These are phyloP conservation scores for Panaeolus cyanescens DNA, from an alignment of 768 basidiomycete species.

Conservation along the genomic window DNA sequence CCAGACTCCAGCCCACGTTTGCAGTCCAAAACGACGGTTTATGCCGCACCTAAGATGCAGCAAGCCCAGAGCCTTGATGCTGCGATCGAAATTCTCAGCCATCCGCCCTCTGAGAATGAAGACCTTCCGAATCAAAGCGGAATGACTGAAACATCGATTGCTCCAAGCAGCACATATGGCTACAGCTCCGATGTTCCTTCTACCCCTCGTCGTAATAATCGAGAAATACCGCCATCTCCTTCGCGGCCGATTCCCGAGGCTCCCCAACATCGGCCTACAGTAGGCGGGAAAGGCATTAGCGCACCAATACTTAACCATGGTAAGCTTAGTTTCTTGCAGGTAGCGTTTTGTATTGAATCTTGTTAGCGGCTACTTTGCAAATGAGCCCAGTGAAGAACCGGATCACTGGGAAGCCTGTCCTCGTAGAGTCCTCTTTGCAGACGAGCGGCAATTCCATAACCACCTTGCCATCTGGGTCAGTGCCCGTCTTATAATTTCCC, in stretches of 20 bases:
- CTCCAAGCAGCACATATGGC: conserved; percentile 20
- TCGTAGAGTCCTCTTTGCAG: conserved; percentile 43
- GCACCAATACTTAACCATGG: conserved; percentile 71
- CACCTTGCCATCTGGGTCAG: conserved; percentile 69
- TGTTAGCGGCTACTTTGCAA: conserved; percentile 62
- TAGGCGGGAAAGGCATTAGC: conserved; percentile 69
- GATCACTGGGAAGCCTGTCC: conserved; percentile 61
- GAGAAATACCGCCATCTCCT: conserved; percentile 41
- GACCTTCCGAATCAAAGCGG: conserved; percentile 28
- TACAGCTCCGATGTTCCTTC: conserved; percentile 24
- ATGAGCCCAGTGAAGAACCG: conserved; percentile 79
- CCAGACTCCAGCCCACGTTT: conserved; percentile 45
- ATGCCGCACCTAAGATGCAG: conserved; percentile 54
- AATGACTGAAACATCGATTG: conserved; percentile 22
- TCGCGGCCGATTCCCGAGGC: conserved; percentile 43
- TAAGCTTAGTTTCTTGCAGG: conserved; percentile 30
- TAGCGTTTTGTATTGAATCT: conserved; percentile 1
- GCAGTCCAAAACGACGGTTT: conserved; percentile 55
- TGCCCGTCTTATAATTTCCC: conserved; percentile 8
- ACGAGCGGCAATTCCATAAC: conserved; percentile 25
- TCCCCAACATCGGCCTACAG: conserved; percentile 39
- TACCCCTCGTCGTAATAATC: conserved; percentile 27
- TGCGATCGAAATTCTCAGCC: conserved; percentile 65
- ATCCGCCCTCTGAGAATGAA: conserved; percentile 43
- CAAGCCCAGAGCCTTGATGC: conserved; percentile 73